Evolutionary conservation across 768 basidiomycete genomes (phyloP).

Genomic region (Leccinum subtestaceum): DNA sequence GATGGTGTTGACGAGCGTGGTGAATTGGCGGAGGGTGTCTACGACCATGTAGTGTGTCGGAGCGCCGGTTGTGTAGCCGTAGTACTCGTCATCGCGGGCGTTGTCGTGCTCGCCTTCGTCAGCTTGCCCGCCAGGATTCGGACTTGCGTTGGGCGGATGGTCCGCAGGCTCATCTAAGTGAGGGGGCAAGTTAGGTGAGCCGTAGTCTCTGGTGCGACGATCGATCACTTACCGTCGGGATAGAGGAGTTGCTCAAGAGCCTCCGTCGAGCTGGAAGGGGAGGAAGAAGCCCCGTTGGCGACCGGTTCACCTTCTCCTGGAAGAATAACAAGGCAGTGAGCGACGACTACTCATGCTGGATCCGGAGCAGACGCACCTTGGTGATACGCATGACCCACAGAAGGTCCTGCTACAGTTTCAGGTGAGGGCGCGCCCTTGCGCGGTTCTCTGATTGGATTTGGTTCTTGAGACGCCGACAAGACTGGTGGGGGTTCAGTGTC

Average conservation of each 20-base stretch:
- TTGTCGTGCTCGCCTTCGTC: constrained; percentile 5
- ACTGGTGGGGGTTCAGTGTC: not conserved
- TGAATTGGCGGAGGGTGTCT: constrained; percentile 29
- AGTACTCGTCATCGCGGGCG: not conserved
- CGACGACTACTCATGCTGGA: not conserved
- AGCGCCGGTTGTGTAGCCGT: constrained; percentile 10
- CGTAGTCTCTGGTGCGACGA: not conserved
- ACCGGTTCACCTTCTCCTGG: constrained; percentile 7
- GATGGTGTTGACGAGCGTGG: constrained; percentile 19
- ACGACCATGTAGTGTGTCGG: constrained; percentile 26
- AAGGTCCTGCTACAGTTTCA: not conserved
- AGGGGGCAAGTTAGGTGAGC: not conserved
- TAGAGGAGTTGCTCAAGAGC: constrained; percentile 11
- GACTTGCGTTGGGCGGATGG: not conserved
- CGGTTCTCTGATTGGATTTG: not conserved
- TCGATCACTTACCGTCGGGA: constrained; percentile 4
- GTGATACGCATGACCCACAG: not conserved
- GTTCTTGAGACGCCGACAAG: constrained; percentile 5
- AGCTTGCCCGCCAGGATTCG: not conserved
- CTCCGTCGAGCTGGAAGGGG: constrained; percentile 9
- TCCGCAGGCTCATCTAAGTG: constrained; percentile 9
- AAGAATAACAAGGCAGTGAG: not conserved
- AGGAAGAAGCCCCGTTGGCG: not conserved
- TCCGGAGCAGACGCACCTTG: constrained; percentile 7
- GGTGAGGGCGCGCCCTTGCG: not conserved